Evolutionary conservation across 1,284 basidiomycete species (phyloP), one percentile per base, ranked within the genome.

Genomic region (Heimioporus punctisporus): DNA sequence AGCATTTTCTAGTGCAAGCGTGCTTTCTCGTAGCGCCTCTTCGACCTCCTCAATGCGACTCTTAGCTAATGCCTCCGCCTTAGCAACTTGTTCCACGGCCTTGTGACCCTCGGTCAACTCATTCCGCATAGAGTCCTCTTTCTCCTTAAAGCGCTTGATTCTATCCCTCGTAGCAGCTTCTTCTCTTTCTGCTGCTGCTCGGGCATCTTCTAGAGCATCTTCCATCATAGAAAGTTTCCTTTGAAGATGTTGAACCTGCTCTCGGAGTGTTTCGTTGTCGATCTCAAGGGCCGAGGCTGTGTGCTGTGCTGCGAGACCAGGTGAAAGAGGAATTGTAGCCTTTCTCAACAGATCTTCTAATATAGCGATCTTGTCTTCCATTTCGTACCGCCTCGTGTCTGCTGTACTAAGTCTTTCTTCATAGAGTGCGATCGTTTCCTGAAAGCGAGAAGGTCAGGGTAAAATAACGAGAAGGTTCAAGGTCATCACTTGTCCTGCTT

Each of bases 371-470:
- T 80, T 77, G 52, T 87, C 83, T 66, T 95, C 91, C 56, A 92
- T 77, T 60, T 94, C 92, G 65, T 93, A 93, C 48, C 89, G 83
- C 60, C 84, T 81, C 24, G 77, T 76, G 63, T 95, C 90, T 17
- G 85, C 82, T 4, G 77, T 78, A 55, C 82, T 88, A 24, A 96
- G 77, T 34, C 89, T 85, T 64, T 95, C 93, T 74, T 98, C 95
- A 66, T 97, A 97, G 34, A 97, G 77, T 34, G 91, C 92, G 60
- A 95, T 95, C 2, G 92, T 95, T 83, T 95, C 92, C 90, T 94
- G 63, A 54, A 50, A 43, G 50, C 37, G 27, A 21, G 42, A 44
- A 11, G 2, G 30, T 57, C 19, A 51, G 47, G 40, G 11, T 57
- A 57, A 19, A 58, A 30, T 49, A 58, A 30, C 27, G 50, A 15